Evolutionary conservation across 345 rosid genomes (phyloP), one percentile per base, ranked within the genome.

Genomic region (Dipteronia sinensis): DNA sequence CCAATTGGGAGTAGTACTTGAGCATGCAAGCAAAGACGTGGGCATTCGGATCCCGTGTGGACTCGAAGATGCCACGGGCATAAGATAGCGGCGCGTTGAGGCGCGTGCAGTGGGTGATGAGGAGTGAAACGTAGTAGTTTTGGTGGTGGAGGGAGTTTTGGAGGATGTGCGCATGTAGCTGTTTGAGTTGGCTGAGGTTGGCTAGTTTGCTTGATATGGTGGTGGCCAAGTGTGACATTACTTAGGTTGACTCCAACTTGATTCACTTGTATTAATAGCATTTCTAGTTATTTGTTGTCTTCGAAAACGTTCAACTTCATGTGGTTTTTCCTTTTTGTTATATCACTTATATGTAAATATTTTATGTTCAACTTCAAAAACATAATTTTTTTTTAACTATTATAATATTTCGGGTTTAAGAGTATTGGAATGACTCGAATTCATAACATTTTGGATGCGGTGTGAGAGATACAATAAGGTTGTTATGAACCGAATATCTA

Each of bases 101-200:
- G 72, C 78, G 84, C 76, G 79, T 82, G 82, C 84, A 82, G 56
- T 34, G 73, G 69, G n/a, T 42, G 69, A 87, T 23, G 17, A 87
- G 64, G 44, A 77, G 78, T 17, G 83, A 72, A 31, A 69, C 77
- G 81, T 84, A 79, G 77, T 76, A 80, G 67, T 66, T 77, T 25
- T 78, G 85, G 63, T 62, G 73, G 75, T 79, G 80, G 62, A 87
- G 82, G 46, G 85, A 82, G 27, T 77, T 81, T 12, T 68, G 79
- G 25, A 85, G 56, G 75, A 87, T 76, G 17, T 82, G 82, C n/a
- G 83, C 82, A 68, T 82, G 86, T 34, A 87, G 72, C 77, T 84
- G 86, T 25, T 68, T 80, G 46, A 86, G 20, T 29, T 80, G 87
- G 71, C 46, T 4, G 1, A 65, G 25, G 7, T 56, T 80, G 11